phyloP scores from a whole-genome alignment of 345 rosid genomes.

The Diplotaxis tenuifolia region DNA sequence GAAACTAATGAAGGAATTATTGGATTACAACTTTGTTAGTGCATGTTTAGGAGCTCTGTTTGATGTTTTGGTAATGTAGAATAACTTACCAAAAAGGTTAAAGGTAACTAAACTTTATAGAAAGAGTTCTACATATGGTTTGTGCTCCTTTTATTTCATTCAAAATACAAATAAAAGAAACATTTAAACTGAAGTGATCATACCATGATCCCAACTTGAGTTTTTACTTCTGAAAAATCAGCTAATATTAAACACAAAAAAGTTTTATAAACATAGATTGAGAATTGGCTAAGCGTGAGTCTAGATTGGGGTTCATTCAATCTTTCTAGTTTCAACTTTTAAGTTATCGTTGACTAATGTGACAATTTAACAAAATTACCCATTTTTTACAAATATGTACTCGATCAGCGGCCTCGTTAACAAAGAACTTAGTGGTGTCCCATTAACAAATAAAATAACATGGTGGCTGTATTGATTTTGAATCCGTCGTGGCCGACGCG shows the following conservation, averaged over 20 bases:
- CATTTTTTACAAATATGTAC: too few species aligned
- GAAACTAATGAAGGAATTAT: neutral
- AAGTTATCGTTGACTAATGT: neutral
- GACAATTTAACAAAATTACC: neutral
- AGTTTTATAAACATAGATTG: too few species aligned
- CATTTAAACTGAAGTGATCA: too few species aligned
- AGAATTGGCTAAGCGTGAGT: neutral
- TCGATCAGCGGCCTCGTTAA: neutral
- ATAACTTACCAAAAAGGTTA: neutral
- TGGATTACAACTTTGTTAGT: neutral
- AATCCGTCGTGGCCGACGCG: constrained; percentile 20
- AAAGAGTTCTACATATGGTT: neutral
- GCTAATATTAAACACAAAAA: too few species aligned
- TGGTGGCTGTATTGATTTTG: too few species aligned
- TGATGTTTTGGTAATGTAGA: neutral
- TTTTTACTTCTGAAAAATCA: too few species aligned
- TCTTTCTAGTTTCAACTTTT: neutral
- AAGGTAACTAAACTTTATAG: neutral
- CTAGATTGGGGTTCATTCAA: neutral
- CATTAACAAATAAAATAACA: too few species aligned
- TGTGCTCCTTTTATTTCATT: neutral
- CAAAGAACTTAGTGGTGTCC: constrained; percentile 9
- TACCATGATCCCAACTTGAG: too few species aligned
- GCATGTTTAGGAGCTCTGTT: constrained; percentile 1
- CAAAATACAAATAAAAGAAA: neutral